Evolutionary conservation across 331 rosid species (phyloP).

Genomic region (Quercus lobata): DNA sequence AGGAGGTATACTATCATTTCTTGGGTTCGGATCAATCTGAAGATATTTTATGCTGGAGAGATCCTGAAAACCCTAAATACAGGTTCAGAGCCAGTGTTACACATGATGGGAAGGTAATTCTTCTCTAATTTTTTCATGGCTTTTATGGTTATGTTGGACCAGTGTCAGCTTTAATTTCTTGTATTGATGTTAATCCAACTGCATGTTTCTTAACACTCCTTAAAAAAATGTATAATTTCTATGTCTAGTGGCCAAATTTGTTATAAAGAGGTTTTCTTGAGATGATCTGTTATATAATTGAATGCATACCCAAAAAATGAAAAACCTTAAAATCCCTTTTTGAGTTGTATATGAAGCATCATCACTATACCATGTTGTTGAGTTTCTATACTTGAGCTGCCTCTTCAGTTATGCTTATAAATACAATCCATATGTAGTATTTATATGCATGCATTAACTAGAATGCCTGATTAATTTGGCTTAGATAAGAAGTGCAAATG

Average conservation of each 20-base stretch:
- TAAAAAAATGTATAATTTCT: too few species aligned
- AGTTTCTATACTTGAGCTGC: not conserved
- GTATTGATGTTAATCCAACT: not conserved
- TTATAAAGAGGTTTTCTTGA: not conserved
- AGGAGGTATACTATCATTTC: slow-evolving; percentile 76
- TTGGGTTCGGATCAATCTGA: slow-evolving; percentile 84
- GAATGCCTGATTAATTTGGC: not conserved
- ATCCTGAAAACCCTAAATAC: slow-evolving; percentile 76
- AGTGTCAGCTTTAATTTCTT: not conserved
- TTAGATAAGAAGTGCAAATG: not conserved
- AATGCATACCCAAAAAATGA: not conserved
- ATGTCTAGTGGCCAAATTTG: too few species aligned
- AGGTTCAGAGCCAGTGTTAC: slow-evolving; percentile 53
- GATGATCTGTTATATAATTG: not conserved
- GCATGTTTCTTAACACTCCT: not conserved
- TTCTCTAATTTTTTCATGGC: slow-evolving; percentile 8
- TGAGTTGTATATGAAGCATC: not conserved
- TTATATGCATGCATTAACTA: not conserved
- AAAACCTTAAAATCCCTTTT: not conserved
- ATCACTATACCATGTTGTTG: not conserved
- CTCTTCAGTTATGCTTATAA: not conserved
- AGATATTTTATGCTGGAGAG: slow-evolving; percentile 91
- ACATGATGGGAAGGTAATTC: slow-evolving; percentile 74
- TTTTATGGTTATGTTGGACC: slow-evolving; percentile 6
- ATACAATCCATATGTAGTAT: not conserved